Percentiles rank a stretch among this genome's conserved stretches.
Evolutionary conservation across 2,329 filamentous ascomycete species (phyloP).

Genomic region (Myrmaecium sp.): DNA sequence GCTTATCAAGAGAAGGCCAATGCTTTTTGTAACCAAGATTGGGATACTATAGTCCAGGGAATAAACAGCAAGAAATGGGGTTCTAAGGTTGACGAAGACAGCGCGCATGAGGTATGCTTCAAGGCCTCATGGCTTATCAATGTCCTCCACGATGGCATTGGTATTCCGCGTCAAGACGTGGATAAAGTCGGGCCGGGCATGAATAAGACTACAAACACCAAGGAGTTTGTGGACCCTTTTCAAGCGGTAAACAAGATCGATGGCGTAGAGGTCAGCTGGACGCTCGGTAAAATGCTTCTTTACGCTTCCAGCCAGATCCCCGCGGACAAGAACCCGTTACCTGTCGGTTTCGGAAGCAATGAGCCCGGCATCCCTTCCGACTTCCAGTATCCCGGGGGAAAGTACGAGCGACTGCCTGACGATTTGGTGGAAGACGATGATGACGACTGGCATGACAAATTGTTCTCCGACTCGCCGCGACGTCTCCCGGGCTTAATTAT

Average conservation of each 20-base stretch:
- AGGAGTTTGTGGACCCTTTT: slow-evolving; percentile 70
- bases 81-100: slow-evolving; percentile 54
- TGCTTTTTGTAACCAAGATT: slow-evolving; percentile 71
- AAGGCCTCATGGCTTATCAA: slow-evolving; percentile 98
- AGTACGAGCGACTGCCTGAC: slow-evolving; percentile 25
- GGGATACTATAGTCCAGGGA: slow-evolving; percentile 55
- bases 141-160: slow-evolving; percentile 88
- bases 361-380: slow-evolving; percentile 48
- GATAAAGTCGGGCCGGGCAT: slow-evolving; percentile 42
- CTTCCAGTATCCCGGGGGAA: slow-evolving; percentile 62
- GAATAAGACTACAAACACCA: slow-evolving; percentile 60
- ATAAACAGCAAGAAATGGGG: slow-evolving; percentile 52
- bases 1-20: slow-evolving; percentile 76
- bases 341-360: slow-evolving; percentile 90
- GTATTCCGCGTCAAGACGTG: slow-evolving; percentile 68
- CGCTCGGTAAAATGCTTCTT: slow-evolving; percentile 85
- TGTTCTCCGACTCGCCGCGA: slow-evolving; percentile 48
- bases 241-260: slow-evolving; percentile 86
- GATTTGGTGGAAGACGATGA: slow-evolving; percentile 33
- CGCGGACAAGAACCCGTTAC: slow-evolving; percentile 34
- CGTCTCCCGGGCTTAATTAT: slow-evolving; percentile 59
- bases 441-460: slow-evolving; percentile 37
- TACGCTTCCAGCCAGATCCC: slow-evolving; percentile 84
- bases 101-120: slow-evolving; percentile 81
- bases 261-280: slow-evolving; percentile 90